Evolutionary conservation across 805 yeast genomes (phyloP), one percentile per base, ranked within the genome.

Genomic region (Candida morakotiae): DNA sequence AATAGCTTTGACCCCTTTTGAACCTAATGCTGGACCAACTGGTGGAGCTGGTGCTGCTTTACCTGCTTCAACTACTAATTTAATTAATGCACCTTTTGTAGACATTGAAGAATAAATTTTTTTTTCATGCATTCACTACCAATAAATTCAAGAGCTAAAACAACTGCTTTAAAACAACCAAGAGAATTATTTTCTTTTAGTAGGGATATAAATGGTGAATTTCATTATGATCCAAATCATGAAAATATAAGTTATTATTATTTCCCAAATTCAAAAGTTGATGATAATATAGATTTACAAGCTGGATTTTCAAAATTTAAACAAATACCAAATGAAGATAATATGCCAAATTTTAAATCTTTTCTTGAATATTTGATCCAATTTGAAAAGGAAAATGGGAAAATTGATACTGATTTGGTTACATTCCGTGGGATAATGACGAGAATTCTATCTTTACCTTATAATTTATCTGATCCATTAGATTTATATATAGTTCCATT

Each of bases 31-130:
- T 31, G 98, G 98, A 47, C 98, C 98, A 20, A 93, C 98, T 5
- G 98, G 98, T 20, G 98, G 98, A 2, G 96, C 83, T 28, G 98
- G 98, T 2, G 97, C 93, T 0, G 98, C 98, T 59, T 88, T 86
- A 3, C 98, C 98, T 4, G 98, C 98, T 7, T 91, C 96, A 3
- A 91, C 98, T 35, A 91, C 81, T 43, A 91, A 76, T 62, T 91
- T 93, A 37, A 91, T 87, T 49, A 89, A 55, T 27, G 81, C 67
- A 57, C 79, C 83, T 58, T 79, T 84, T 18, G 42, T 17, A 24
- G 44, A 19, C 41, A 38, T 38, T 21, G 31, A n/a, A 17, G 19
- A 9, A 8, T n/a, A 9, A 15, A 10, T 23, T 32, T 11, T 13
- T 9, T 14, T 14, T 4, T 19, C 13, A 26, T 27, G 27, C 27